These are phyloP conservation scores for Argentina anserina DNA, from an alignment of 306 rosid genomes.

Conservation along the genomic window DNA sequence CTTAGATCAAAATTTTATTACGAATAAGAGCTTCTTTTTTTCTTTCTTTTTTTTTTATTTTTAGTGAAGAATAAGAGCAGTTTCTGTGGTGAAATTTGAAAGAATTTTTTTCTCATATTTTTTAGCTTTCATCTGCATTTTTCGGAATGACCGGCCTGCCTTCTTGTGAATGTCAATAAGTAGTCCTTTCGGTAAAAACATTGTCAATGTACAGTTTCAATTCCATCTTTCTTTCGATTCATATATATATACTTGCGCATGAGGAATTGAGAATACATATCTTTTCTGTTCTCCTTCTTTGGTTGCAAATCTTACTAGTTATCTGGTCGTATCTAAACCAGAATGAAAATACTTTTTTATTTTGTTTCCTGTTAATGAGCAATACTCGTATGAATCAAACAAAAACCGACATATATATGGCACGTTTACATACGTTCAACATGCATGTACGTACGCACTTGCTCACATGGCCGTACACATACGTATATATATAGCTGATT, in stretches of 20 bases:
- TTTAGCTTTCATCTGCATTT: background rate
- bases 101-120: background rate
- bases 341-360: no score
- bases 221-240: background rate
- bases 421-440: background rate
- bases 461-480: background rate
- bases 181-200: no score
- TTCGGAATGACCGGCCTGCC: background rate
- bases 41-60: no score
- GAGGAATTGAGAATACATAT: no score
- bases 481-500: no score
- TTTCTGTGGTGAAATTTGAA: no score
- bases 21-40: no score
- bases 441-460: no score
- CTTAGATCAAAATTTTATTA: no score
- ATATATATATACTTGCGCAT: background rate
- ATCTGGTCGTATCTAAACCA: background rate
- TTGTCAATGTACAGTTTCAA: background rate
- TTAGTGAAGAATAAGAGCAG: no score
- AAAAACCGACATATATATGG: background rate
- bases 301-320: background rate
- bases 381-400: no score
- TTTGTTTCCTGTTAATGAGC: no score
- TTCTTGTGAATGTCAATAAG: background rate
- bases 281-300: background rate